Percentiles rank a stretch among this genome's conserved stretches.
These are phyloP conservation scores for Alternaria ethzedia DNA, from an alignment of 2,329 filamentous ascomycete genomes.

Conservation along the genomic window DNA sequence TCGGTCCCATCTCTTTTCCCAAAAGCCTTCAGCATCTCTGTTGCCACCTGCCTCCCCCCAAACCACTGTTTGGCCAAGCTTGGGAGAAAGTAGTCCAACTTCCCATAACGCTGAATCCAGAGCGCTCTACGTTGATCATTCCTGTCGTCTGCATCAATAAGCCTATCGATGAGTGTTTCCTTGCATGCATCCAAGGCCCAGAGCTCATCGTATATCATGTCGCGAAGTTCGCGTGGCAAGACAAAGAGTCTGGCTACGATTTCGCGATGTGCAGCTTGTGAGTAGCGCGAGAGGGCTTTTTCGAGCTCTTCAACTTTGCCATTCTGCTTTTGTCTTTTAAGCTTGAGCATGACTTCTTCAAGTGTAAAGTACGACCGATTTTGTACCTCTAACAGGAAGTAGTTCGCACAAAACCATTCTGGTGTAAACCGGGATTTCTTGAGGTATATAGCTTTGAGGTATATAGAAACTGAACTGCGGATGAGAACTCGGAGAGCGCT, in stretches of 20 bases:
- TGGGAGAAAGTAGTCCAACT: not conserved
- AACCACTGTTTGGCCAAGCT: not conserved
- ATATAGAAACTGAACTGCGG: not conserved
- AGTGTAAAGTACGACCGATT: not conserved
- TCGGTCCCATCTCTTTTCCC: not conserved
- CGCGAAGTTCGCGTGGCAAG: not conserved
- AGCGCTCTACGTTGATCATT: not conserved
- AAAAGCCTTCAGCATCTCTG: not conserved
- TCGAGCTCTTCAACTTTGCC: not conserved
- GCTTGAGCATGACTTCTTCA: not conserved
- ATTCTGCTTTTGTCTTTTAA: not conserved
- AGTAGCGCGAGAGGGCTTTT: not conserved
- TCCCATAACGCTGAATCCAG: not conserved
- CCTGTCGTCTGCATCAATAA: not conserved
- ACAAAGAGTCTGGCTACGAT: not conserved
- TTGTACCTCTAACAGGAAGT: not conserved
- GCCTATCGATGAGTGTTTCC: not conserved
- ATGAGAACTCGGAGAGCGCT: not conserved
- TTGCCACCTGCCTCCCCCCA: not conserved
- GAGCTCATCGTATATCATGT: not conserved
- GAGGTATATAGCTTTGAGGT: not conserved
- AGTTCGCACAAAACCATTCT: not conserved
- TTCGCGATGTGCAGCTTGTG: not conserved
- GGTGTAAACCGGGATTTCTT: too few species aligned
- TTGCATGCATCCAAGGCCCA: not conserved